Evolutionary conservation across 139 green algal genomes (phyloP).

Genomic region (Tetradesmus obliquus): DNA sequence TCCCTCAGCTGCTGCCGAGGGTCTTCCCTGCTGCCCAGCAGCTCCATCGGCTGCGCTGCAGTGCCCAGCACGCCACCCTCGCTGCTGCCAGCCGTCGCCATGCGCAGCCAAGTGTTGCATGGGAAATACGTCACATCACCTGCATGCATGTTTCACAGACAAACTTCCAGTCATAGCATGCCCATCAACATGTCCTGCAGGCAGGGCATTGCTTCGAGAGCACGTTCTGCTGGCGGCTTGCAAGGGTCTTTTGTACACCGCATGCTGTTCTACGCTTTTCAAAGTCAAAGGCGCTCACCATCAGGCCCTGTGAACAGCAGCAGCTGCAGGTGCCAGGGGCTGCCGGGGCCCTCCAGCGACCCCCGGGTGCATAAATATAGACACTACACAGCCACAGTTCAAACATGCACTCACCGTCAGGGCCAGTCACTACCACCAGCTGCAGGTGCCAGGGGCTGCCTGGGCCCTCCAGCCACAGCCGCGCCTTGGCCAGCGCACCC

Average conservation of each 20-base stretch:
- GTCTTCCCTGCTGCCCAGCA: not conserved
- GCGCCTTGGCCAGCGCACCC: slow-evolving; percentile 46
- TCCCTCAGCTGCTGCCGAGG: not conserved
- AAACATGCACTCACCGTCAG: slow-evolving; percentile 16
- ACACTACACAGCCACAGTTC: not conserved
- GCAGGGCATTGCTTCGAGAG: too few species aligned
- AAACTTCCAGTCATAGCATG: not conserved
- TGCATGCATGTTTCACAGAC: not conserved
- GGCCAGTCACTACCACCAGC: slow-evolving; percentile 50
- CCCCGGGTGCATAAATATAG: slow-evolving; percentile 1
- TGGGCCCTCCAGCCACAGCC: slow-evolving; percentile 48
- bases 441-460: slow-evolving; percentile 64
- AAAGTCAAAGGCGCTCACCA: slow-evolving; percentile 5
- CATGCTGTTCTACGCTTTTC: too few species aligned
- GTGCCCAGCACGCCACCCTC: not conserved
- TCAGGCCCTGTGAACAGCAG: slow-evolving; percentile 46
- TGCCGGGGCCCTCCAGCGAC: slow-evolving; percentile 45
- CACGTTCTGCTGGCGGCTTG: too few species aligned
- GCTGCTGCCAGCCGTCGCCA: not conserved
- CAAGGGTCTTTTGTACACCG: too few species aligned
- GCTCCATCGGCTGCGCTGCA: not conserved
- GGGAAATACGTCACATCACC: slow-evolving; percentile 62
- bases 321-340: slow-evolving; percentile 64
- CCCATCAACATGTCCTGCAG: too few species aligned
- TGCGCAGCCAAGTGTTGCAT: slow-evolving; percentile 48